A percentile compares a stretch with the other conserved stretches of the same genome.
Evolutionary conservation across 1,139 yeast genomes (phyloP).

Genomic region (Saccharomyces hybrid): DNA sequence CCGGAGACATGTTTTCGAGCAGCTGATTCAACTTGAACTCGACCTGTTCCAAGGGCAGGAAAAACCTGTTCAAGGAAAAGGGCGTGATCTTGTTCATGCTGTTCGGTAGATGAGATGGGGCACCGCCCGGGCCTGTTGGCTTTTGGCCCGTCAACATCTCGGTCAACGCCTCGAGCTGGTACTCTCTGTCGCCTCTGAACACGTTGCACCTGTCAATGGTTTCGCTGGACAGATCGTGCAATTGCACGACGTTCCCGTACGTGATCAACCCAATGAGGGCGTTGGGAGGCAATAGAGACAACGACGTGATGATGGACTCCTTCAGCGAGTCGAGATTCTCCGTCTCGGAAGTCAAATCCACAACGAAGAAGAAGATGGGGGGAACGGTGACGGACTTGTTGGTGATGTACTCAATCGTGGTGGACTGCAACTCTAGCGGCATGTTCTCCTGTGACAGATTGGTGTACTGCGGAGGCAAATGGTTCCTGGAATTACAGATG

Average conservation of each 20-base stretch:
- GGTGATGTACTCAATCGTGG: constrained; percentile 90
- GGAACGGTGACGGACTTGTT: constrained; percentile 85
- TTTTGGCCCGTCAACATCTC: constrained; percentile 59
- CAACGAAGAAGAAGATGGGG: constrained; percentile 86
- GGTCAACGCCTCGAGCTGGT: constrained; percentile 63
- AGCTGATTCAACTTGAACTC: constrained; percentile 81
- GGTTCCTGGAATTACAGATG: constrained; percentile 75
- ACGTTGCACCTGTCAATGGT: constrained; percentile 75
- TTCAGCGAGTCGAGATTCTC: constrained; percentile 87
- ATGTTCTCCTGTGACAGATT: constrained; percentile 75
- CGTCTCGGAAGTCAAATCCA: constrained; percentile 91
- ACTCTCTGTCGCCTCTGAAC: constrained; percentile 89
- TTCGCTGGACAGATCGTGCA: constrained; percentile 82
- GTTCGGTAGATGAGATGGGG: constrained; percentile 15
- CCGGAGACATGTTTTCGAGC: constrained; percentile 70
- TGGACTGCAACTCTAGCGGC: constrained; percentile 79
- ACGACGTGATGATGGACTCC: constrained; percentile 74
- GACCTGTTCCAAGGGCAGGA: constrained; percentile 77
- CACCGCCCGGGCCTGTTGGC: constrained; percentile 19
- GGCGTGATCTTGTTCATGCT: constrained; percentile 34
- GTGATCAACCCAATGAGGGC: constrained; percentile 89
- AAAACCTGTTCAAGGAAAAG: constrained; percentile 55
- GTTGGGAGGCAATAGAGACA: constrained; percentile 84
- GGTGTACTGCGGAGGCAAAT: constrained; percentile 83
- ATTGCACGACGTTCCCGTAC: constrained; percentile 90